Conservation (phyloP, 1,284 basidiomycete genomes). For the Irpex sp. region DNA sequence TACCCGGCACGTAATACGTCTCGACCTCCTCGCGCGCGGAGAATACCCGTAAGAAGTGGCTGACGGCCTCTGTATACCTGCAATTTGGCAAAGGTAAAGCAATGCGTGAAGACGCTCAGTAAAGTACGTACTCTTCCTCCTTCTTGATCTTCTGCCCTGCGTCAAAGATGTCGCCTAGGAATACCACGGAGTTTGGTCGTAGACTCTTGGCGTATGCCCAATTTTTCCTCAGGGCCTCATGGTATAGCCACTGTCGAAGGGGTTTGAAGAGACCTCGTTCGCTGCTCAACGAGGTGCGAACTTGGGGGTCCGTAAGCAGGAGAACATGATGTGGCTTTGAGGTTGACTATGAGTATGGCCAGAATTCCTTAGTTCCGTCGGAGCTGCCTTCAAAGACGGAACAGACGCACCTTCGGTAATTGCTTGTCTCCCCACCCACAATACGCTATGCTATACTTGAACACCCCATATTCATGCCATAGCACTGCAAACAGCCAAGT, state of each 20-base stretch:
- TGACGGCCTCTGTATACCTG: slow-evolving; percentile 61
- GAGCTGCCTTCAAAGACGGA: slow-evolving; percentile 14
- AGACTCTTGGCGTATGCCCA: slow-evolving; percentile 66
- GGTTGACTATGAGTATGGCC: neutral
- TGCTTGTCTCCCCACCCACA: slow-evolving; percentile 52
- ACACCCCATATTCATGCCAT: slow-evolving; percentile 64
- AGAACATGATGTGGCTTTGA: slow-evolving; percentile 53
- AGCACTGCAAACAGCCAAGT: slow-evolving; percentile 58
- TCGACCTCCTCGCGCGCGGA: slow-evolving; percentile 35
- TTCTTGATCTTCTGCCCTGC: slow-evolving; percentile 59
- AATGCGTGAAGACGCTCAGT: neutral
- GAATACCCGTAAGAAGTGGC: slow-evolving; percentile 65
- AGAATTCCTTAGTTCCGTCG: slow-evolving; percentile 8
- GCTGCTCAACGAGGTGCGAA: slow-evolving; percentile 52
- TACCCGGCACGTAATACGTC: slow-evolving; percentile 77
- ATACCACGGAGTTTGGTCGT: slow-evolving; percentile 70
- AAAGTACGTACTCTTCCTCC: slow-evolving; percentile 59
- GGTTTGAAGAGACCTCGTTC: slow-evolving; percentile 36
- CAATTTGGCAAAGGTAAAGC: slow-evolving; percentile 12
- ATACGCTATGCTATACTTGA: slow-evolving; percentile 43
- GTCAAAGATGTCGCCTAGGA: slow-evolving; percentile 80
- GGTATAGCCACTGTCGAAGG: slow-evolving; percentile 52
- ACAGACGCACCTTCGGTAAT: slow-evolving; percentile 15
- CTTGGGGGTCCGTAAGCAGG: slow-evolving; percentile 76
- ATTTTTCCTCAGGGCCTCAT: slow-evolving; percentile 70